Conservation (phyloP, 495 filamentous ascomycete genomes). For the Hypoxylon lenormandii region DNA sequence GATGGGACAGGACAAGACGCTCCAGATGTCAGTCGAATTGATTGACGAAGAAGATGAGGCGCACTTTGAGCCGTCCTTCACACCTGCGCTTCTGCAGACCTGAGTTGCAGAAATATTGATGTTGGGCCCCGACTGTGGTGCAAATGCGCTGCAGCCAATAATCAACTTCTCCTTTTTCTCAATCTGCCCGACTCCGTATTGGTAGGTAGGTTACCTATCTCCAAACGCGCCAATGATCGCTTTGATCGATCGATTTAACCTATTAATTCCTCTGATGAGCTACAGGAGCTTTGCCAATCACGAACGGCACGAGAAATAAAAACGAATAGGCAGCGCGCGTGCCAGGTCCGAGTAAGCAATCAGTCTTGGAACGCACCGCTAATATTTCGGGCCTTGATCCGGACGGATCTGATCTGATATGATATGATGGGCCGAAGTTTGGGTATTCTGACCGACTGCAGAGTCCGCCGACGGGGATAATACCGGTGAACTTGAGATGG, state of each 20-base stretch:
- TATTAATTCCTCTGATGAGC: conserved; percentile 42
- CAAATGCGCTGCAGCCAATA: conserved; percentile 36
- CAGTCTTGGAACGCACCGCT: conserved; percentile 23
- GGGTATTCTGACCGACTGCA: conserved; percentile 23
- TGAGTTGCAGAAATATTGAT: conserved; percentile 43
- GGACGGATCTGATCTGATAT: conserved; percentile 28
- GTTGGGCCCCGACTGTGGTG: conserved; percentile 47
- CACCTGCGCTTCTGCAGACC: conserved; percentile 39
- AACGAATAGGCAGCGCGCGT: conserved; percentile 35
- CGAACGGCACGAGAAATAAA: conserved; percentile 20
- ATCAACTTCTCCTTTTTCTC: conserved; percentile 35
- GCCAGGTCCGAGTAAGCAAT: conserved; percentile 44
- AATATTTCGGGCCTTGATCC: conserved; percentile 36
- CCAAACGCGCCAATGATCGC: conserved; percentile 46
- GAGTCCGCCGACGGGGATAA: conserved; percentile 18
- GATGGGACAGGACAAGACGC: conserved; percentile 44
- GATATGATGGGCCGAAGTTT: conserved; percentile 25
- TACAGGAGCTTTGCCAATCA: conserved; percentile 46
- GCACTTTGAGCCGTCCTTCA: conserved; percentile 39
- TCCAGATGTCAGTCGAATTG: conserved; percentile 42
- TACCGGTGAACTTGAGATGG: conserved; percentile 30
- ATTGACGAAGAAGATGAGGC: conserved; percentile 44
- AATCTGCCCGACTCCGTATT: conserved; percentile 47
- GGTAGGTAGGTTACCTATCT: conserved; percentile 23
- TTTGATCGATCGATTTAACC: conserved; percentile 44